Evolutionary conservation across 2,329 filamentous ascomycete species (phyloP).

Genomic region (Diaporthe citrichinensis): DNA sequence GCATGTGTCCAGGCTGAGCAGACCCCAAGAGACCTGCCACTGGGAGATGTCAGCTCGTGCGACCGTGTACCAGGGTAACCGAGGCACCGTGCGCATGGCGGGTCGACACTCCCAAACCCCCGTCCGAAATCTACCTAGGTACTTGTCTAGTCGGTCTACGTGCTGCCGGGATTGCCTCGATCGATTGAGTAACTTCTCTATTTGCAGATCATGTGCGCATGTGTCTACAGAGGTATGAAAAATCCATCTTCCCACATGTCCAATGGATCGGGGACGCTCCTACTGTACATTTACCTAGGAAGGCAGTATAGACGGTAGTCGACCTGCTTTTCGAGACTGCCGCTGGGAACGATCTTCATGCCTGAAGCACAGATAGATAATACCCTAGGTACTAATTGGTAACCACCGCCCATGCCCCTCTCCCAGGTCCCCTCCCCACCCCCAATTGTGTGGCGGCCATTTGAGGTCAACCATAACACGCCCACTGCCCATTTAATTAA

Average conservation of each 20-base stretch:
- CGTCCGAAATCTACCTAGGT: background rate
- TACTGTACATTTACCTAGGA: background rate
- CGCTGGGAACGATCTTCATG: background rate
- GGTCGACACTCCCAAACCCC: background rate
- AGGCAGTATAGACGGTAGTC: background rate
- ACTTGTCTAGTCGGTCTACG: background rate
- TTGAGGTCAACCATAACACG: background rate
- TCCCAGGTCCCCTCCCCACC: background rate
- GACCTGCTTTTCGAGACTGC: background rate
- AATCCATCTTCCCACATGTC: background rate
- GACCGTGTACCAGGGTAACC: background rate
- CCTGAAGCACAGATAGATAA: no score
- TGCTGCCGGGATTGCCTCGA: slow-evolving; percentile 5
- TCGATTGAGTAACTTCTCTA: background rate
- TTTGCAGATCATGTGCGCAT: background rate
- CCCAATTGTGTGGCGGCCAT: background rate
- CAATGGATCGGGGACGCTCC: background rate
- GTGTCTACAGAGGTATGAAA: background rate
- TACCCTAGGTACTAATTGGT: no score
- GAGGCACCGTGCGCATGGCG: background rate
- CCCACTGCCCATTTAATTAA: background rate
- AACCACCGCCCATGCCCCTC: background rate
- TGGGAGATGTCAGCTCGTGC: background rate
- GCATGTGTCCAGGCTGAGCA: background rate
- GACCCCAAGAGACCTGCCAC: background rate